Percentiles rank a stretch among this genome's conserved stretches.
These are phyloP conservation scores for Carex arenaria DNA, from an alignment of 202 grass and related monocot genomes.

Conservation along the genomic window DNA sequence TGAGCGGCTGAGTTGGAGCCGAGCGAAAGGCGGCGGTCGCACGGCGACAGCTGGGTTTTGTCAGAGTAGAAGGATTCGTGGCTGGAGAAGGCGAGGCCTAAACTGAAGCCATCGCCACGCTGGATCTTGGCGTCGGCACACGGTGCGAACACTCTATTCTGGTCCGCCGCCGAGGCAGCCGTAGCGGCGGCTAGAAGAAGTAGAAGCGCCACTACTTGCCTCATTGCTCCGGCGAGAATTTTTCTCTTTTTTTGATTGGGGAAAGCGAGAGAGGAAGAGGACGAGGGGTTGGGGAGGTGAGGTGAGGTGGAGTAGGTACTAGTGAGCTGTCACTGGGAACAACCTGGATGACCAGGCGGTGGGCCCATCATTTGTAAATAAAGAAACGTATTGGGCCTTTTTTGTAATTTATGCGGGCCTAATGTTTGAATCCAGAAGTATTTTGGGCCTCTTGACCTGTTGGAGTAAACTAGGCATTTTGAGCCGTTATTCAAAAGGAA, in stretches of 20 bases:
- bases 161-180: slow-evolving; percentile 21
- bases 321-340: slow-evolving; percentile 31
- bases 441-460: no score
- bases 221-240: slow-evolving; percentile 13
- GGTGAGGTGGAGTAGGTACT: not conserved
- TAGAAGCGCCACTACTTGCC: not conserved
- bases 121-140: slow-evolving; percentile 79
- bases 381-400: not conserved
- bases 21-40: slow-evolving; percentile 84
- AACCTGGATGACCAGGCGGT: not conserved
- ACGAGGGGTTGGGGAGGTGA: not conserved
- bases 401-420: not conserved
- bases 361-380: not conserved
- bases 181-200: not conserved
- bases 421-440: not conserved
- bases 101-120: slow-evolving; percentile 82
- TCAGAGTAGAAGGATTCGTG: slow-evolving; percentile 51
- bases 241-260: not conserved
- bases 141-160: slow-evolving; percentile 57
- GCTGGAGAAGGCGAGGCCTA: slow-evolving; percentile 66
- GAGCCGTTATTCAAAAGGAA: no score
- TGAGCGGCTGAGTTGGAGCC: slow-evolving; percentile 28
- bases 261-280: not conserved
- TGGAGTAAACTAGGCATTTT: no score
- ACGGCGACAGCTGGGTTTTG: slow-evolving; percentile 71